phyloP scores from a whole-genome alignment of 768 basidiomycete species.

The Leccinum disarticulatum region DNA sequence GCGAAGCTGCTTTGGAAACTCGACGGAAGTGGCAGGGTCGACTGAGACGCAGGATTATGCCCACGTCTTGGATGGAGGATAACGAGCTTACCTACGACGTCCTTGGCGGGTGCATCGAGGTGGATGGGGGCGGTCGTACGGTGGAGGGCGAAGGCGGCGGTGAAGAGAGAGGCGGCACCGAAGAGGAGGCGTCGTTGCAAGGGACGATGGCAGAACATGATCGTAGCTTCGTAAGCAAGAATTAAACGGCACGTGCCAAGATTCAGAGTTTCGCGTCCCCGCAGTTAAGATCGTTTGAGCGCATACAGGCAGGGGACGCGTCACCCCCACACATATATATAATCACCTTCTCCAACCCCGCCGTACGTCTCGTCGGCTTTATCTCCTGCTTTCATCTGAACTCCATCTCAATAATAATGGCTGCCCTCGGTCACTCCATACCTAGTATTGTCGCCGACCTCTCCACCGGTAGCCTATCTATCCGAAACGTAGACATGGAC shows the following conservation, averaged over 20 bases:
- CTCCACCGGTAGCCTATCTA: slow-evolving; percentile 22
- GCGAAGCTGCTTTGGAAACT: slow-evolving; percentile 65
- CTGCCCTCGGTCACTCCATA: slow-evolving; percentile 18
- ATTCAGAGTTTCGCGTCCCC: neutral
- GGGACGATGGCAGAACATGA: slow-evolving; percentile 16
- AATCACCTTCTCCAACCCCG: slow-evolving; percentile 10
- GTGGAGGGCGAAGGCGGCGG: slow-evolving; percentile 30
- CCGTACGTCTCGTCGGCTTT: slow-evolving; percentile 29
- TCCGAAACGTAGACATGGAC: slow-evolving; percentile 45
- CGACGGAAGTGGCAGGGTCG: slow-evolving; percentile 72
- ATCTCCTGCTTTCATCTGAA: slow-evolving; percentile 23
- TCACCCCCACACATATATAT: slow-evolving; percentile 25
- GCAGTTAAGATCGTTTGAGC: neutral
- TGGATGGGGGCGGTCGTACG: slow-evolving; percentile 33
- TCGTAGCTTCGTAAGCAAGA: neutral
- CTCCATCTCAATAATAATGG: slow-evolving; percentile 14
- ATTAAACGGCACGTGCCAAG: slow-evolving; percentile 15
- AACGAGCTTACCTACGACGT: slow-evolving; percentile 23
- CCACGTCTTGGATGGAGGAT: neutral
- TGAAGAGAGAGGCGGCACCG: slow-evolving; percentile 35
- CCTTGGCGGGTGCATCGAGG: slow-evolving; percentile 42
- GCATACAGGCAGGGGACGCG: slow-evolving; percentile 27
- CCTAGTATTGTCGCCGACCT: slow-evolving; percentile 29
- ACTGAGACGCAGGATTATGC: slow-evolving; percentile 36
- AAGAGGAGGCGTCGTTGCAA: slow-evolving; percentile 29